Evolutionary conservation across 192 early-diverging fungal genomes (phyloP).

Genomic region (Podila epigama): DNA sequence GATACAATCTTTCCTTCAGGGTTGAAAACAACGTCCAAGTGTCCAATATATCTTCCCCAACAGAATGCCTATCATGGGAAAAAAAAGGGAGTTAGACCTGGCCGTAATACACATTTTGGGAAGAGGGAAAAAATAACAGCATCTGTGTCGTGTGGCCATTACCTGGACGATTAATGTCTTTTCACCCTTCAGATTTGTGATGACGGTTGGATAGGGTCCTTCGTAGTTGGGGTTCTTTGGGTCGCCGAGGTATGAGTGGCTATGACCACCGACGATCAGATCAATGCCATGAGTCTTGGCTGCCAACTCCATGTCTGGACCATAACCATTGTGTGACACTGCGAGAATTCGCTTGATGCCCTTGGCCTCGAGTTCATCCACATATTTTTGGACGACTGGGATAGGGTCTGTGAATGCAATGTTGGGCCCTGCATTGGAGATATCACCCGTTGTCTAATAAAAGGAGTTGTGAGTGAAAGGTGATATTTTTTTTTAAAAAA

Average conservation of each 20-base stretch:
- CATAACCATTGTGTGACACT: conserved; percentile 78
- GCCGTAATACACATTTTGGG: no score
- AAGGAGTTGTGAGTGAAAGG: neutral
- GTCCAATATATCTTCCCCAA: conserved; percentile 70
- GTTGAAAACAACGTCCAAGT: conserved; percentile 68
- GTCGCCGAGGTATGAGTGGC: conserved; percentile 72
- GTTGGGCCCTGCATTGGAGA: conserved; percentile 58
- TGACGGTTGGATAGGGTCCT: conserved; percentile 76
- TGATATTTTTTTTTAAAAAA: neutral
- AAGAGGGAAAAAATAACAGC: no score
- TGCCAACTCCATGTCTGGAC: conserved; percentile 71
- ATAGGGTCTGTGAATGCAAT: conserved; percentile 67
- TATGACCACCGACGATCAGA: conserved; percentile 79
- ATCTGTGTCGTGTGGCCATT: no score
- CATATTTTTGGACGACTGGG: conserved; percentile 64
- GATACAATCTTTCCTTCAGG: conserved; percentile 58
- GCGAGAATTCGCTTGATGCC: conserved; percentile 73
- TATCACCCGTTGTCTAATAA: conserved; percentile 56
- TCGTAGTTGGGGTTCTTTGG: conserved; percentile 52
- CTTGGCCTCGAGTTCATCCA: conserved; percentile 63
- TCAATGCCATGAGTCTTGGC: conserved; percentile 61
- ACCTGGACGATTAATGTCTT: conserved; percentile 75
- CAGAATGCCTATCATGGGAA: conserved; percentile 49
- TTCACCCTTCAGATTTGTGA: conserved; percentile 69
- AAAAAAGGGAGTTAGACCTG: no score